Base-by-base conservation (phyloP, 305 asterid species). In the Solanum hybrid region DNA sequence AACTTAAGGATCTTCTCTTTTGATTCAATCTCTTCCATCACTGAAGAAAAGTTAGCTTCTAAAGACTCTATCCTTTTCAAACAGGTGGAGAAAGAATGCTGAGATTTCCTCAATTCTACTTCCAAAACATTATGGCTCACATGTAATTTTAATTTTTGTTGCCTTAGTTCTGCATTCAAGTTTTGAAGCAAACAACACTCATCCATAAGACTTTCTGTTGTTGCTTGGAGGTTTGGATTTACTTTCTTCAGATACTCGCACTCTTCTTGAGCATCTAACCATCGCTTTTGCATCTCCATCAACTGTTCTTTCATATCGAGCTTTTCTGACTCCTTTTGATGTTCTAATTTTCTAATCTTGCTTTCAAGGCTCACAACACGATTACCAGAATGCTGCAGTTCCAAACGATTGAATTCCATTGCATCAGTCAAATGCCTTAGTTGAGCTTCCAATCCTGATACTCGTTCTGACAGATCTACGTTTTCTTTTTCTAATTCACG, bases 391-490 rank as follows among this genome's bases (percentile, higher is more conserved):
- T 87, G 89, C 90, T 94, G 92, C 90, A 91, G 39, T 67, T 91
- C 95, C 92, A 91, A 79, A 88, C 91, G 90, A 69, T 87, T 88
- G 3, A 92, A 40, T 76, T 92, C 95, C 13, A 57, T 91, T 82
- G 79, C 87, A 77, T 94, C 94, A 5, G 92, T 90, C 37, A 94
- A 87, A 78, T 94, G 92, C 79, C 96, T 90, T 24, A 94, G 73
- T 28, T 92, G 96, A 89, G 96, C 94, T 93, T 94, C 96, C 89
- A 94, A 89, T 20, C 96, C 96, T 29, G 92, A 92, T 22, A 94
- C 93, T 37, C 95, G 87, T 90, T 92, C 92, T 39, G 93, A 89
- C 39, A 94, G 90, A 90, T 92, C 91, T n/a, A 89, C 36, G 76
- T 93, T 94, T 86, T 94, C 94, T 78, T 90, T 93, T 86, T 92